Conservation (phyloP, 2,329 filamentous ascomycete species). For the Coniochaeta sp. region DNA sequence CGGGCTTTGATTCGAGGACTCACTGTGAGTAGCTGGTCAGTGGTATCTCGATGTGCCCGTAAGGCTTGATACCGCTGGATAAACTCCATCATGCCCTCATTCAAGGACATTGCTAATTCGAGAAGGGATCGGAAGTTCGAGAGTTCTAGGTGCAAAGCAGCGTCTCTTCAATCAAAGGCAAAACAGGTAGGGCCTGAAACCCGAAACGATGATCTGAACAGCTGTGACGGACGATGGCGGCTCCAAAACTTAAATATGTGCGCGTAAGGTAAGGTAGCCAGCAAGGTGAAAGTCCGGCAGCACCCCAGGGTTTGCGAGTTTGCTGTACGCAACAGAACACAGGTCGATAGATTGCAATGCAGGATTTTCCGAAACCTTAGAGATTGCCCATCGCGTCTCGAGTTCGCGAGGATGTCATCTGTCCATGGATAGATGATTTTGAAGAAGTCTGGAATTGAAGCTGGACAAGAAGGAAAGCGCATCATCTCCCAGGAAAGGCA, state of each 20-base stretch:
- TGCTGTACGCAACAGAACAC: not conserved
- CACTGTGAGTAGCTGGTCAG: slow-evolving; percentile 41
- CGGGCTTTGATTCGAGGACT: slow-evolving; percentile 3
- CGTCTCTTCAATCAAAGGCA: not conserved
- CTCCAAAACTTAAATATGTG: not conserved
- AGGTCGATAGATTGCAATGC: not conserved
- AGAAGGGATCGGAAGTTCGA: not conserved
- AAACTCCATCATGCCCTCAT: slow-evolving; percentile 33
- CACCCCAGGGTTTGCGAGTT: not conserved
- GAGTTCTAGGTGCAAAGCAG: not conserved
- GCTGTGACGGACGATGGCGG: not conserved
- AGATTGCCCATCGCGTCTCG: not conserved
- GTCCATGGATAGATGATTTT: not conserved
- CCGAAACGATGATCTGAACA: not conserved
- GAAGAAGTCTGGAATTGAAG: not conserved
- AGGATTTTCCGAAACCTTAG: not conserved
- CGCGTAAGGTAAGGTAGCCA: not conserved
- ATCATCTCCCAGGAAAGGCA: not conserved
- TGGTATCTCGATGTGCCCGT: slow-evolving; percentile 30
- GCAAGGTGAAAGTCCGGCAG: not conserved
- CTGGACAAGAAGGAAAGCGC: not conserved
- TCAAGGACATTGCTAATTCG: not conserved
- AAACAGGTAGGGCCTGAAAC: not conserved
- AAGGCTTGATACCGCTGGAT: slow-evolving; percentile 38
- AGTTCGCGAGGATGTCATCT: not conserved